Conservation (phyloP, 169 alveolate genomes). For the Babesia bigemina region DNA sequence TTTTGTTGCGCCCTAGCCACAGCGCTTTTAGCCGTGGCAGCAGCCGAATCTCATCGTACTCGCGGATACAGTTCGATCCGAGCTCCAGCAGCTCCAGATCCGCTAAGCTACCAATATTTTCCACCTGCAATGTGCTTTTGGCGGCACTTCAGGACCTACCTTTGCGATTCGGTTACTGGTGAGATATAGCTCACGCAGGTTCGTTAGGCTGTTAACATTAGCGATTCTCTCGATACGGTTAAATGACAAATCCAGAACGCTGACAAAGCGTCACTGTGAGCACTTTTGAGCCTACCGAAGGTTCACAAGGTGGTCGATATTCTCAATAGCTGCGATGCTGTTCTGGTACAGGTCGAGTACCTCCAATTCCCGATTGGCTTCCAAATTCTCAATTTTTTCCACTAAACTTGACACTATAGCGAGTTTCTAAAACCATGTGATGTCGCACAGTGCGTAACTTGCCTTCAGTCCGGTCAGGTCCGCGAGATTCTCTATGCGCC, state of each 20-base stretch:
- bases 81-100: conserved; percentile 82
- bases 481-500: conserved; percentile 73
- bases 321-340: conserved; percentile 74
- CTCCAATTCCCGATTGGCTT: conserved; percentile 63
- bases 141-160: conserved; percentile 30
- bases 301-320: conserved; percentile 71
- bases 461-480: conserved; percentile 63
- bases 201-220: conserved; percentile 68
- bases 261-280: not conserved
- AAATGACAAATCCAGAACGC: conserved; percentile 79
- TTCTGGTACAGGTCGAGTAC: conserved; percentile 83
- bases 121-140: conserved; percentile 43
- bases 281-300: conserved; percentile 65
- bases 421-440: conserved; percentile 55
- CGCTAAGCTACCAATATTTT: conserved; percentile 65
- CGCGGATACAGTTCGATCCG: conserved; percentile 83
- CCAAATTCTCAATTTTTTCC: conserved; percentile 79
- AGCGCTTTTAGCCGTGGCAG: conserved; percentile 77
- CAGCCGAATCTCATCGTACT: conserved; percentile 77
- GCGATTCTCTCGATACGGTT: conserved; percentile 76
- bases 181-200: conserved; percentile 82
- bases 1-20: conserved; percentile 88
- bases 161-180: conserved; percentile 80
- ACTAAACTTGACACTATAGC: conserved; percentile 80
- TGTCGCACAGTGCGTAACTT: conserved; percentile 4